phyloP scores from a whole-genome alignment of 2,329 filamentous ascomycete species.

The Pseudogymnoascus sp. region DNA sequence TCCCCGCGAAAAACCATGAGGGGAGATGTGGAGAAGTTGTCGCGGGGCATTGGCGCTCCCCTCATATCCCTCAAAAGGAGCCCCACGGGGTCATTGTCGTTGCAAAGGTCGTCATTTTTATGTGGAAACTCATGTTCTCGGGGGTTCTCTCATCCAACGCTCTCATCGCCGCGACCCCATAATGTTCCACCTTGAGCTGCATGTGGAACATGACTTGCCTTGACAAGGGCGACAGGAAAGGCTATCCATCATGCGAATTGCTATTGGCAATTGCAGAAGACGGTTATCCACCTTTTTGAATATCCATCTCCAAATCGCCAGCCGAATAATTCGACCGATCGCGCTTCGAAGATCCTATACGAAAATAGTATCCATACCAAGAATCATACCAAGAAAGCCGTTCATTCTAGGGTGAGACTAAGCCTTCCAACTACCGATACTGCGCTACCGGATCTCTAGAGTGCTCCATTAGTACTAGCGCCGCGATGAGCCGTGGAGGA shows the following conservation, averaged over 20 bases:
- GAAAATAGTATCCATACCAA: background rate
- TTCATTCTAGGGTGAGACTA: background rate
- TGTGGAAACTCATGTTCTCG: background rate
- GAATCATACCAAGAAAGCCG: background rate
- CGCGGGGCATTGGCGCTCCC: background rate
- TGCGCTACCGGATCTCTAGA: background rate
- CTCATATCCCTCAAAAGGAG: background rate
- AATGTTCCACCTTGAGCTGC: background rate
- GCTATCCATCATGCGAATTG: background rate
- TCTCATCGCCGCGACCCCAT: background rate
- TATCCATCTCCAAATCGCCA: background rate
- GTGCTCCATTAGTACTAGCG: background rate
- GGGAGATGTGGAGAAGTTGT: background rate
- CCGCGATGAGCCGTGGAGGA: background rate
- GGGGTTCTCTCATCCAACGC: background rate
- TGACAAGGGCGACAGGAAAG: background rate
- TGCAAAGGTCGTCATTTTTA: background rate
- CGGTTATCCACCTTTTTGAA: background rate
- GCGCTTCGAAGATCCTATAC: background rate
- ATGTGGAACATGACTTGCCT: background rate
- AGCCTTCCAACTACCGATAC: slow-evolving; percentile 4
- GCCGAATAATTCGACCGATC: background rate
- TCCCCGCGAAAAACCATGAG: background rate
- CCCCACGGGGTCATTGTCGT: background rate
- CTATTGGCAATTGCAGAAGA: background rate